Percentiles rank a stretch among this genome's conserved stretches.
phyloP scores from a whole-genome alignment of 208 protist genomes.

The Leishmania amazonensis region DNA sequence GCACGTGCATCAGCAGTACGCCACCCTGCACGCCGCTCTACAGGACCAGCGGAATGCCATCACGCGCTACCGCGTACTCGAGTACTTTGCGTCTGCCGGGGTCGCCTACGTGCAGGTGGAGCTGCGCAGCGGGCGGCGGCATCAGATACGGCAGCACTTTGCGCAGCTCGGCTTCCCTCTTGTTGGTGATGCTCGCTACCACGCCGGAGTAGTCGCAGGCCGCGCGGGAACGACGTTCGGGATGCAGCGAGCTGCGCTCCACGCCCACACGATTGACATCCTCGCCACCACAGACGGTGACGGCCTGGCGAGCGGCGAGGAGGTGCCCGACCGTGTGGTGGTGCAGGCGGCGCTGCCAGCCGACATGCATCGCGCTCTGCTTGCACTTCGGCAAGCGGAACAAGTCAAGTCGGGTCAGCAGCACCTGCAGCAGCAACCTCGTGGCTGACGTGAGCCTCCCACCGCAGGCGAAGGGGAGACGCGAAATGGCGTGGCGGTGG shows the following conservation, averaged over 20 bases:
- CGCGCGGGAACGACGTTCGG: slow-evolving; percentile 5
- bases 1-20: slow-evolving; percentile 12
- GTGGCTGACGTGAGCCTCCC: not conserved
- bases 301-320: slow-evolving; percentile 1
- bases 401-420: not conserved
- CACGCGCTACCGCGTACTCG: slow-evolving; percentile 68
- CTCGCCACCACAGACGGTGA: slow-evolving; percentile 18
- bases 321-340: slow-evolving; percentile 26
- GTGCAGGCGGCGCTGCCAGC: slow-evolving; percentile 57
- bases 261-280: slow-evolving; percentile 42
- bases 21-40: slow-evolving; percentile 15
- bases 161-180: slow-evolving; percentile 64
- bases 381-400: slow-evolving; percentile 30
- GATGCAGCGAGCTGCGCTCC: slow-evolving; percentile 19
- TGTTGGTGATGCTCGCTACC: slow-evolving; percentile 67
- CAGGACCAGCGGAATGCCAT: slow-evolving; percentile 51
- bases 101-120: slow-evolving; percentile 70
- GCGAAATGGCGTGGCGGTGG: not conserved
- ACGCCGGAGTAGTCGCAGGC: slow-evolving; percentile 23
- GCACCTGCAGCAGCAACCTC: not conserved
- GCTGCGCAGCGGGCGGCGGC: slow-evolving; percentile 64
- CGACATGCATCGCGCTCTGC: slow-evolving; percentile 59
- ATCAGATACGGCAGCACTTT: slow-evolving; percentile 89
- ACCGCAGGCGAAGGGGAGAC: not conserved
- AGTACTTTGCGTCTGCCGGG: slow-evolving; percentile 51